These are phyloP conservation scores for Singerocomus rubriflavus DNA, from an alignment of 1,284 basidiomycete genomes.

Conservation along the genomic window DNA sequence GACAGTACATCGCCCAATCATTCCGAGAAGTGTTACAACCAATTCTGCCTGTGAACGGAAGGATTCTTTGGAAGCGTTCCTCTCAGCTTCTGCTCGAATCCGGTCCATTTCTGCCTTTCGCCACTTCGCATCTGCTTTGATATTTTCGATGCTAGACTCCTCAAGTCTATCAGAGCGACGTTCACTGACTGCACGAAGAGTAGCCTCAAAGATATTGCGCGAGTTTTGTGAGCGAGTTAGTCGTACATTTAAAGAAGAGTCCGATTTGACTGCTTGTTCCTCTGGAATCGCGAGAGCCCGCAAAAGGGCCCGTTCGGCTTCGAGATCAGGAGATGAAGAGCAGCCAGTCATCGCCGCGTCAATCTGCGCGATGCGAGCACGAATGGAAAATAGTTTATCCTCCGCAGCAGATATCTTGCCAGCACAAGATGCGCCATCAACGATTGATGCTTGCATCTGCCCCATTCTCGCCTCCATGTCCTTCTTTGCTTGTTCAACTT, in stretches of 20 bases:
- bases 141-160: constrained; percentile 64
- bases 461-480: constrained; percentile 70
- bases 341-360: constrained; percentile 41
- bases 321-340: constrained; percentile 49
- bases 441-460: constrained; percentile 63
- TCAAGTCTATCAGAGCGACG: constrained; percentile 79
- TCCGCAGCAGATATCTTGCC: constrained; percentile 78
- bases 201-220: constrained; percentile 78
- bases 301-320: constrained; percentile 73
- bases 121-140: constrained; percentile 69
- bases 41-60: constrained; percentile 66
- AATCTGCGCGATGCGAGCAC: constrained; percentile 65
- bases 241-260: constrained; percentile 58
- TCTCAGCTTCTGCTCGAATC: constrained; percentile 66
- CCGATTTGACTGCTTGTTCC: constrained; percentile 61
- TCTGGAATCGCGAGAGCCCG: constrained; percentile 67
- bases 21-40: constrained; percentile 69
- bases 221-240: constrained; percentile 73
- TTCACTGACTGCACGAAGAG: constrained; percentile 77
- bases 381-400: constrained; percentile 63
- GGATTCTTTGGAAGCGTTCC: constrained; percentile 63
- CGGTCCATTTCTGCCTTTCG: constrained; percentile 73
- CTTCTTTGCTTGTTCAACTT: constrained; percentile 66
- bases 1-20: constrained; percentile 78
- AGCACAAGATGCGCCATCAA: constrained; percentile 74